Conservation (phyloP, 2,329 filamentous ascomycete species). For the Colletotrichum somersetense region DNA sequence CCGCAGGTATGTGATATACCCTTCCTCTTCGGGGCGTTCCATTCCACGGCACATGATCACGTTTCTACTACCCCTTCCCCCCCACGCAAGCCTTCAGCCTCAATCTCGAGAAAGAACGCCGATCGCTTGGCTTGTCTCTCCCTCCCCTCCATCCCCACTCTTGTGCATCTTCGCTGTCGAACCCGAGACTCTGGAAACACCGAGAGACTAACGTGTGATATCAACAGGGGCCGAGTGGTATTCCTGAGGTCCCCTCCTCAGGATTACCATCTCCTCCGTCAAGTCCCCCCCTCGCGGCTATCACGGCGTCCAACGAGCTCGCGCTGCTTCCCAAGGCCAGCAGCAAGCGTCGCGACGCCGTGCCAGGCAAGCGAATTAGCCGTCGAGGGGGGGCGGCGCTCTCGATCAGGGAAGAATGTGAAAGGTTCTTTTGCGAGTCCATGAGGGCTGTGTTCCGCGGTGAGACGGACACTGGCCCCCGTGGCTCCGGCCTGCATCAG, state of each 20-base stretch:
- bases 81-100: constrained; percentile 13
- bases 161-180: constrained; percentile 11
- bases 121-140: constrained; percentile 23
- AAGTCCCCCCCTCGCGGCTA: constrained; percentile 90
- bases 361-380: constrained; percentile 56
- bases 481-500: constrained; percentile 85
- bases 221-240: constrained; percentile 84
- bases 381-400: constrained; percentile 92
- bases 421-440: constrained; percentile 99
- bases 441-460: constrained; percentile 94
- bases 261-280: constrained; percentile 85
- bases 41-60: constrained; percentile 4
- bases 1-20: constrained; percentile 70
- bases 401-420: constrained; percentile 99
- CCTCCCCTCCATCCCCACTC: background rate
- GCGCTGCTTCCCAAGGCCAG: constrained; percentile 70
- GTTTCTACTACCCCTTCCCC: background rate
- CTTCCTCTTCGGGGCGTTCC: background rate
- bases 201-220: constrained; percentile 41
- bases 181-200: constrained; percentile 10
- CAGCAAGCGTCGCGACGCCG: constrained; percentile 55
- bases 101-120: constrained; percentile 42
- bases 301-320: constrained; percentile 76
- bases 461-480: constrained; percentile 84
- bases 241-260: constrained; percentile 91